phyloP scores from a whole-genome alignment of 1,284 basidiomycete genomes.

The Coriolopsis trogii region DNA sequence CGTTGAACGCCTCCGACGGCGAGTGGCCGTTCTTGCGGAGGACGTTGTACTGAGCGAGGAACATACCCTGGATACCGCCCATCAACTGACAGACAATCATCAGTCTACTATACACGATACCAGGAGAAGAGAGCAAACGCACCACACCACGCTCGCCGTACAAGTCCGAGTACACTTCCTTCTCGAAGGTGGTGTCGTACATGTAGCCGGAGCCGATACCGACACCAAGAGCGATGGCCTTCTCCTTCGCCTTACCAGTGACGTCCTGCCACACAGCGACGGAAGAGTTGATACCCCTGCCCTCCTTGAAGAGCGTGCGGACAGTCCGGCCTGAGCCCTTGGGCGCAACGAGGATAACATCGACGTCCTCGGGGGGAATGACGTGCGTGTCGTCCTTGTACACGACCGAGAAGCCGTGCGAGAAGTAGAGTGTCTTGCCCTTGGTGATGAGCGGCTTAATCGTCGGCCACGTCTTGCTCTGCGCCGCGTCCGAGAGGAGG shows the following conservation, averaged over 20 bases:
- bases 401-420: conserved; percentile 99
- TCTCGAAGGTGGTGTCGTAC: conserved; percentile 99
- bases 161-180: conserved; percentile 99
- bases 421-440: conserved; percentile 99
- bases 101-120: conserved; percentile 3
- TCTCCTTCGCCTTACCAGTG: conserved; percentile 97
- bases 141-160: conserved; percentile 99
- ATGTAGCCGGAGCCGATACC: conserved; percentile 95
- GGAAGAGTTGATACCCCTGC: conserved; percentile 94
- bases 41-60: conserved; percentile 99
- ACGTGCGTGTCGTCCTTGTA: conserved; percentile 98
- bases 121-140: conserved; percentile 39
- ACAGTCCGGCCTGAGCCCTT: conserved; percentile 99
- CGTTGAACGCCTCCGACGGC: conserved; percentile 99
- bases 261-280: conserved; percentile 93
- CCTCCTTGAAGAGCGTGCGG: conserved; percentile 99
- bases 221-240: conserved; percentile 94
- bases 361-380: conserved; percentile 89
- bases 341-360: conserved; percentile 98
- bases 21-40: conserved; percentile 98
- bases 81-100: conserved; percentile 68
- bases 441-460: conserved; percentile 94
- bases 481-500: conserved; percentile 97
- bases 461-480: conserved; percentile 92
- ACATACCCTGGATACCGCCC: conserved; percentile 99